Evolutionary conservation across 2,329 filamentous ascomycete genomes (phyloP).

Genomic region (Fusarium foetens): DNA sequence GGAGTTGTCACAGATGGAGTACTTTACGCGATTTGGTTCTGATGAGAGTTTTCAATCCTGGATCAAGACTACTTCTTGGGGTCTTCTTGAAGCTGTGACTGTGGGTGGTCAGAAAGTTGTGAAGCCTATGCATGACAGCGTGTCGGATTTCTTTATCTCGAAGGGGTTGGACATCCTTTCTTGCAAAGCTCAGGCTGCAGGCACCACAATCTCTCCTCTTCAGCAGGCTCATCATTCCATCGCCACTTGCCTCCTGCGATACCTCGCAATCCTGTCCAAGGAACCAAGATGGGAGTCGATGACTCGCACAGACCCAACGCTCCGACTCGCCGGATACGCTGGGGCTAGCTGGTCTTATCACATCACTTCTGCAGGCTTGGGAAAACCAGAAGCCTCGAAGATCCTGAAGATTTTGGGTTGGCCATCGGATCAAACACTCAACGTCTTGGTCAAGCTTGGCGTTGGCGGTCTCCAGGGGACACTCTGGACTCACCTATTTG

Average conservation of each 20-base stretch:
- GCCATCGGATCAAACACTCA: background rate
- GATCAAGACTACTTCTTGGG: constrained; percentile 7
- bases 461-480: background rate
- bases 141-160: background rate
- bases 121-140: background rate
- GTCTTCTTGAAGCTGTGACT: background rate
- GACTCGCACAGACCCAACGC: background rate
- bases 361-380: background rate
- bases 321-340: background rate
- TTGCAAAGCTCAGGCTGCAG: background rate
- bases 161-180: background rate
- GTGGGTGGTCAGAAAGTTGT: background rate
- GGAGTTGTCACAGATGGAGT: background rate
- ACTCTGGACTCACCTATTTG: background rate
- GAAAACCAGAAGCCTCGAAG: background rate
- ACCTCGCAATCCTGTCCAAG: background rate
- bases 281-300: background rate
- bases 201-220: background rate
- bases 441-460: background rate
- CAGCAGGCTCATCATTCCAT: background rate
- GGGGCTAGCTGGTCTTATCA: background rate
- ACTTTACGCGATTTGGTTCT: background rate
- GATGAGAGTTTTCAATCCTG: constrained; percentile 2
- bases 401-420: background rate
- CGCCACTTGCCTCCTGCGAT: background rate